Evolutionary conservation across 495 filamentous ascomycete species (phyloP).

Genomic region (Lasiosphaeria ovina): DNA sequence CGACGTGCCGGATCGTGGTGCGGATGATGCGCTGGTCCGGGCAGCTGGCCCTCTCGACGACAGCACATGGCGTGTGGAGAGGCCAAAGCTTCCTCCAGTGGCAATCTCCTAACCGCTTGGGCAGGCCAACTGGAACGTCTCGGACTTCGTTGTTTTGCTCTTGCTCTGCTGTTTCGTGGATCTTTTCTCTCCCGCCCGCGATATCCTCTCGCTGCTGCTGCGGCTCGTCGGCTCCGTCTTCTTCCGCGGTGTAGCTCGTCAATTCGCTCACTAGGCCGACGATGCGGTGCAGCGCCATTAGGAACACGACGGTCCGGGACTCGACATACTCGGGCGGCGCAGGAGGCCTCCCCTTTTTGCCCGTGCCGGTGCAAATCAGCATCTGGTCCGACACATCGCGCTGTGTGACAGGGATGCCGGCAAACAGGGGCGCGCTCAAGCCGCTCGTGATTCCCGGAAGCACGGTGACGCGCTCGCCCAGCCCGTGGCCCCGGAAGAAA

Average conservation of each 20-base stretch:
- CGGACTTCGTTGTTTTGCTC: neutral
- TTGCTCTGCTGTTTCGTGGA: neutral
- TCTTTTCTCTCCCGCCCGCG: neutral
- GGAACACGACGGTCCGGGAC: constrained; percentile 83
- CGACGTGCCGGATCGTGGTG: constrained; percentile 76
- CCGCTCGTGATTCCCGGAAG: constrained; percentile 90
- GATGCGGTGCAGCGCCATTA: constrained; percentile 93
- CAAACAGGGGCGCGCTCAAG: constrained; percentile 82
- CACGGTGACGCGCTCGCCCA: constrained; percentile 53
- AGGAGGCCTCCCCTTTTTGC: constrained; percentile 82
- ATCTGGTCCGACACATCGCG: constrained; percentile 89
- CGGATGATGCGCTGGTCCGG: constrained; percentile 91
- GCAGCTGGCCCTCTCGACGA: constrained; percentile 91
- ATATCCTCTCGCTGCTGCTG: constrained; percentile 29
- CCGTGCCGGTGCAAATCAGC: constrained; percentile 90
- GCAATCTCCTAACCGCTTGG: constrained; percentile 18
- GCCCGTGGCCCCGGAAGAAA: constrained; percentile 76
- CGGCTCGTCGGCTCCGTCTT: constrained; percentile 24
- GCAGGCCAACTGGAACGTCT: too few relatives aligned
- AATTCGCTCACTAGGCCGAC: constrained; percentile 65
- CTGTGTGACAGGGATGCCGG: constrained; percentile 83
- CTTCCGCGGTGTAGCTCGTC: constrained; percentile 40
- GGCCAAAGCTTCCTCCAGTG: constrained; percentile 41
- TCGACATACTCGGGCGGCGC: constrained; percentile 73
- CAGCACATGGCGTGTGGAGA: constrained; percentile 74